Conservation (phyloP, 768 basidiomycete species). For the Lactifluus piperatus region DNA sequence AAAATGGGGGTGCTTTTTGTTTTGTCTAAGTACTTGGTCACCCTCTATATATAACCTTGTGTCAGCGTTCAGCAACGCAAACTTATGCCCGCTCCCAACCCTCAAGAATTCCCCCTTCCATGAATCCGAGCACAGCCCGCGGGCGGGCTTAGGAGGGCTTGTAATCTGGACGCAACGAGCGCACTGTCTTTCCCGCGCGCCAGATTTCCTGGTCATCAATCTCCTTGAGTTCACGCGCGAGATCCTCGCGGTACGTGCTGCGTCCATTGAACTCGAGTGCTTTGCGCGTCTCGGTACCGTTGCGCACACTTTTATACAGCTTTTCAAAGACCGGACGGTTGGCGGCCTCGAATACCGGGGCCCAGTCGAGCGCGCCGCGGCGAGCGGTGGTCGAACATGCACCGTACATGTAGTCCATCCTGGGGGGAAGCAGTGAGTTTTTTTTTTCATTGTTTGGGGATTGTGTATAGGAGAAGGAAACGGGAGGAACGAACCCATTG, state of each 20-base stretch:
- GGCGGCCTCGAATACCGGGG: conserved; percentile 90
- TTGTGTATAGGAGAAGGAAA: not conserved
- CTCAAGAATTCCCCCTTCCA: not conserved
- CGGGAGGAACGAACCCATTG: conserved; percentile 63
- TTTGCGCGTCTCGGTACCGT: conserved; percentile 96
- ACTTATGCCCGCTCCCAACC: not conserved
- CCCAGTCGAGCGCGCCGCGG: conserved; percentile 99
- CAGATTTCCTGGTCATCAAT: conserved; percentile 99
- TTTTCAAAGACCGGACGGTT: conserved; percentile 92
- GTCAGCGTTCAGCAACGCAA: not conserved
- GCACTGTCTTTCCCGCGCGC: conserved; percentile 93
- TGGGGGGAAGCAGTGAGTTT: conserved; percentile 25
- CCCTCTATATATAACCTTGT: not conserved
- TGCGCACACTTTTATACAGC: conserved; percentile 88
- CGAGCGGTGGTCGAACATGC: conserved; percentile 99
- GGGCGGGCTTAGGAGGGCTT: conserved; percentile 39
- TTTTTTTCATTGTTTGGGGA: not conserved
- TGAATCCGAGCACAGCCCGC: not conserved
- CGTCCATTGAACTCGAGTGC: conserved; percentile 94
- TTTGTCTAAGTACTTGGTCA: too few relatives aligned
- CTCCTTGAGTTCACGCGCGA: conserved; percentile 84
- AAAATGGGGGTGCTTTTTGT: conserved; percentile 1
- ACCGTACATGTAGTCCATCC: conserved; percentile 99
- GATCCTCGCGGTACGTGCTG: conserved; percentile 85
- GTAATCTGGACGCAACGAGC: conserved; percentile 79